Evolutionary conservation across 495 filamentous ascomycete genomes (phyloP).

Genomic region (Talaromyces stipitatus): DNA sequence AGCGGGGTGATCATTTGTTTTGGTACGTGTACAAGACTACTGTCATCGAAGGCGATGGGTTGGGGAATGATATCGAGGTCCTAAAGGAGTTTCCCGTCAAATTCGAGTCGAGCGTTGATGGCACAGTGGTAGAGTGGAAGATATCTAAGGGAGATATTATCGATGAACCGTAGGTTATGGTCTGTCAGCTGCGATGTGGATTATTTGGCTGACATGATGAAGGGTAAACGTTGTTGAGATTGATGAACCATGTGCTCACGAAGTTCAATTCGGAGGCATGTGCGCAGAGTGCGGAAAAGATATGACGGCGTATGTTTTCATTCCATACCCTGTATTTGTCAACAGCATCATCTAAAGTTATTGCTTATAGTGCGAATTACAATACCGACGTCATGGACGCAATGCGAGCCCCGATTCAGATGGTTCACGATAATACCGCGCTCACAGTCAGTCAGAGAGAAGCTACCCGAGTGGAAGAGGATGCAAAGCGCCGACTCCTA

Average conservation of each 20-base stretch:
- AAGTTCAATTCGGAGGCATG: constrained; percentile 81
- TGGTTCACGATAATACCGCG: constrained; percentile 81
- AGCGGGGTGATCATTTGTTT: constrained; percentile 67
- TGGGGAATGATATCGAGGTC: constrained; percentile 59
- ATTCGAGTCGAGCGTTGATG: constrained; percentile 78
- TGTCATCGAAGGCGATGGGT: constrained; percentile 64
- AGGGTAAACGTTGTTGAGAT: constrained; percentile 62
- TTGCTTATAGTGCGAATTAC: constrained; percentile 42
- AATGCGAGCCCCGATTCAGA: constrained; percentile 81
- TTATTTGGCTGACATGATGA: background rate
- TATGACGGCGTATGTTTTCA: constrained; percentile 66
- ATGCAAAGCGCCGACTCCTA: constrained; percentile 76
- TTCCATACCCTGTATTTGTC: background rate
- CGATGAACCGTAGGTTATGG: constrained; percentile 31
- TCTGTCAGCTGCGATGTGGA: background rate
- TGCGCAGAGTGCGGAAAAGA: constrained; percentile 93
- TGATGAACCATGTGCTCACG: constrained; percentile 86
- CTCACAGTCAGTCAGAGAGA: constrained; percentile 67
- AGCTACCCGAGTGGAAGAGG: constrained; percentile 73
- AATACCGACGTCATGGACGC: constrained; percentile 52
- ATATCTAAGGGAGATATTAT: constrained; percentile 67
- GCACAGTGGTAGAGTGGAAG: constrained; percentile 66
- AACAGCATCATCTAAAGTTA: constrained; percentile 4
- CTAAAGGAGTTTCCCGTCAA: constrained; percentile 62
- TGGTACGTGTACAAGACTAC: constrained; percentile 75